A percentile compares a stretch with the other conserved stretches of the same genome.
These are phyloP conservation scores for Penicillium sumatraense DNA, from an alignment of 2,329 filamentous ascomycete species.

Conservation along the genomic window DNA sequence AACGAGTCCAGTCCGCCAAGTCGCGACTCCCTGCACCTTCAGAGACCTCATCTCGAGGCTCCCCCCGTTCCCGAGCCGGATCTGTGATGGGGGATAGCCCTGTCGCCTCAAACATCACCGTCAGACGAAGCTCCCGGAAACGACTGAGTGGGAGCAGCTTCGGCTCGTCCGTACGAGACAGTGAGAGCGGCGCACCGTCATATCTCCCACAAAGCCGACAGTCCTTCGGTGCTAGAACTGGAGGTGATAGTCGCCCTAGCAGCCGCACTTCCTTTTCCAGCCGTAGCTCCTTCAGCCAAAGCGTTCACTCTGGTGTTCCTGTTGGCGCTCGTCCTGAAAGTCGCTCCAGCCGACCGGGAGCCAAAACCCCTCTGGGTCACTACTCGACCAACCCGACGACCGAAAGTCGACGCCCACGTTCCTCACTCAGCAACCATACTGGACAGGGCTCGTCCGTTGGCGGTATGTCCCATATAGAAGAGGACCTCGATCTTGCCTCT, in stretches of 20 bases:
- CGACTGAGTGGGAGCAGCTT: constrained; percentile 49
- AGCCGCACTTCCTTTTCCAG: constrained; percentile 69
- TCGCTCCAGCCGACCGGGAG: constrained; percentile 63
- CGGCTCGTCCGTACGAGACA: constrained; percentile 43
- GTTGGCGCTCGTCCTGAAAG: constrained; percentile 64
- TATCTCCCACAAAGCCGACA: constrained; percentile 44
- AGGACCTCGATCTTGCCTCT: constrained; percentile 49
- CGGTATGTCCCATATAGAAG: constrained; percentile 60
- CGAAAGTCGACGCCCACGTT: constrained; percentile 66
- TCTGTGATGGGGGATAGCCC: constrained; percentile 53
- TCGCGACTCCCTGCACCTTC: constrained; percentile 87
- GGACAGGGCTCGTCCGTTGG: constrained; percentile 62
- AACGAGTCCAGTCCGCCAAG: constrained; percentile 85
- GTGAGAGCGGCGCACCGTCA: constrained; percentile 38
- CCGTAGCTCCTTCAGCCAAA: constrained; percentile 46
- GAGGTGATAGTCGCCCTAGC: constrained; percentile 67
- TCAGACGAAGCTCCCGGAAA: constrained; percentile 52
- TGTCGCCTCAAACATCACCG: constrained; percentile 61
- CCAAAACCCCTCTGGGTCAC: constrained; percentile 67
- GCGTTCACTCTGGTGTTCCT: constrained; percentile 41
- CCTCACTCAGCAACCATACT: constrained; percentile 67
- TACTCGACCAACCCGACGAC: constrained; percentile 54
- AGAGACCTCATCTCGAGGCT: constrained; percentile 76
- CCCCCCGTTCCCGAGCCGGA: constrained; percentile 64
- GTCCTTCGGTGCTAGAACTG: constrained; percentile 53